Evolutionary conservation across 768 basidiomycete species (phyloP).

Genomic region (Terana coerulea): DNA sequence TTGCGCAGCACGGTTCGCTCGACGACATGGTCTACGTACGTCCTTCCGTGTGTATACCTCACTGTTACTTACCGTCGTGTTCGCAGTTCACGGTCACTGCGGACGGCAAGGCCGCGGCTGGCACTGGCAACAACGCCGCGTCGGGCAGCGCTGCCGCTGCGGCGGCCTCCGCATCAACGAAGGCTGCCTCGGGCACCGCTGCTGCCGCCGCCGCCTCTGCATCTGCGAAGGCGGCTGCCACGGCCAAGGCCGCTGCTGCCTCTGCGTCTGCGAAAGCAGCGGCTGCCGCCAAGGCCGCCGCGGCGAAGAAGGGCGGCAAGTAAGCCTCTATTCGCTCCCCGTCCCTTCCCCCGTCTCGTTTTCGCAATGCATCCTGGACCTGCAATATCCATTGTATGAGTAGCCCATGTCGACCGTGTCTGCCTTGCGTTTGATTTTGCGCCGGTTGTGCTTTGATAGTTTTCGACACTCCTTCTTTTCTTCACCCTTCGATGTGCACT

Average conservation of each 20-base stretch:
- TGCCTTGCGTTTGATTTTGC: conserved; percentile 1
- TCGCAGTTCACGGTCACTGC: conserved; percentile 24
- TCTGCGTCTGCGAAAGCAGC: conserved; percentile 11
- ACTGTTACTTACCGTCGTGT: neutral
- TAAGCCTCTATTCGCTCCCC: neutral
- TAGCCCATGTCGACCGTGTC: neutral
- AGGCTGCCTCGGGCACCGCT: neutral
- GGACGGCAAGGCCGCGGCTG: conserved; percentile 15
- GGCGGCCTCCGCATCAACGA: neutral
- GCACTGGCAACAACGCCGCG: conserved; percentile 9
- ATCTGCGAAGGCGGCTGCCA: conserved; percentile 9
- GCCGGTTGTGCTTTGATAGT: conserved; percentile 5
- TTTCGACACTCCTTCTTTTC: neutral
- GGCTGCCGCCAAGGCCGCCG: conserved; percentile 9
- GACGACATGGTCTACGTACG: conserved; percentile 40
- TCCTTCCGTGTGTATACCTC: neutral
- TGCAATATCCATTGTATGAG: too few relatives aligned
- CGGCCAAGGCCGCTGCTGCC: conserved; percentile 15
- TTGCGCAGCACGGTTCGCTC: conserved; percentile 40
- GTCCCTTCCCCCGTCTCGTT: neutral
- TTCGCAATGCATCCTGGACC: neutral
- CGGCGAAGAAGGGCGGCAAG: neutral
- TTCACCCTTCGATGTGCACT: neutral
- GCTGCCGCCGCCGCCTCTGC: conserved; percentile 9
- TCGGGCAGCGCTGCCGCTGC: conserved; percentile 9